Base-by-base conservation (phyloP, 176 grass and related monocot genomes). In the Avena atlantica region DNA sequence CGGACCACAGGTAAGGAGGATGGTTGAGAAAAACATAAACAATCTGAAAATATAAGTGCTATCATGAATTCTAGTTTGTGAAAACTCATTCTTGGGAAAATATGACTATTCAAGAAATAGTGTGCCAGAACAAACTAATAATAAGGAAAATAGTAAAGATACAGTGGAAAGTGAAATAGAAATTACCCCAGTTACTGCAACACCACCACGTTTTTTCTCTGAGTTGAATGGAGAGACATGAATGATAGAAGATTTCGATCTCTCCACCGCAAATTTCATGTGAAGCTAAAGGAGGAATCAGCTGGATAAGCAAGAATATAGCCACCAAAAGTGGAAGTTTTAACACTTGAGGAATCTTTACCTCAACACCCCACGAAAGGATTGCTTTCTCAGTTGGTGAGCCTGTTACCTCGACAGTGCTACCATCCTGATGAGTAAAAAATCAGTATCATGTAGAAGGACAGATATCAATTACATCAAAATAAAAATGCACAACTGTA, bases 381-480 rank as follows among this genome's bases (percentile, higher is more conserved):
- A 98, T 98, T 29, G 94, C 97, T 70, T 98, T 96, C 78, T 98
- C 97, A 64, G 97, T 98, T 87, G 97, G 97, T 37, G 90, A 94
- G 16, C 94, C 97, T 77, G 90, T 93, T 53, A 98, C 36, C 87
- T 98, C 97, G 20, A 87, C 4, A 65, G 55, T 6, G 29, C 44
- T 85, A 78, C 86, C 90, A 77, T 89, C 88, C 97, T 98, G 88
- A 74, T 34, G 74, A 89, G 48, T 83, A 56, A 85, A 60, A 31
- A 77, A 83, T 83, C 85, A 56, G 50, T 23, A 79, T 40, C 2
- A 9, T 68, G 71, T 40, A 59, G 11, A 84, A 78, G 59, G 61
- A 63, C 19, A 78, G 69, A n/a, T 84, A 84, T 23, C 52, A 45
- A 83, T 86, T 65, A 79, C 47, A 83, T 52, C 10, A 2, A 73